Percentiles rank a stretch among this genome's conserved stretches.
These are phyloP conservation scores for Salix koriyanagi DNA, from an alignment of 345 rosid species.

Conservation along the genomic window DNA sequence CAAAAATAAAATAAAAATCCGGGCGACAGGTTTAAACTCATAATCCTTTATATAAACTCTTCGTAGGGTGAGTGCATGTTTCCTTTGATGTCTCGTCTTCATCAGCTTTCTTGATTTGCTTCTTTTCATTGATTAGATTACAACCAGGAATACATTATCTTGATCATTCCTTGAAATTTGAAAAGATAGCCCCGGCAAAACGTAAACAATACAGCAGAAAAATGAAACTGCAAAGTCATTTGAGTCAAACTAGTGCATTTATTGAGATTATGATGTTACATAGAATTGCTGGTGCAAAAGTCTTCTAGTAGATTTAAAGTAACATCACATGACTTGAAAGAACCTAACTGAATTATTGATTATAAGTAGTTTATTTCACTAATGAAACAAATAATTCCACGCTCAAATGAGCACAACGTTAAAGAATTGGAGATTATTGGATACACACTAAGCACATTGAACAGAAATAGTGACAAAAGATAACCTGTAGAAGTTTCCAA, in stretches of 20 bases:
- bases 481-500: slow-evolving; percentile 13
- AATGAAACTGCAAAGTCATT: not conserved
- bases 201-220: not conserved
- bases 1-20: too few species aligned
- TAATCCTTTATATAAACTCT: not conserved
- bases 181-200: not conserved
- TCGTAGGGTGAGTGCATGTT: too few species aligned
- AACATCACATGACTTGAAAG: not conserved
- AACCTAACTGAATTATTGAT: slow-evolving; percentile 9
- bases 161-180: not conserved
- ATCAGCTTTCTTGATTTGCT: not conserved
- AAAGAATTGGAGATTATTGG: slow-evolving; percentile 17
- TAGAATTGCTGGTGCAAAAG: not conserved
- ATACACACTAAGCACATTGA: slow-evolving; percentile 9
- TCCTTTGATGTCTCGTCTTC: too few species aligned
- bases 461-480: slow-evolving; percentile 15
- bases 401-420: slow-evolving; percentile 24
- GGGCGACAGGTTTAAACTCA: not conserved
- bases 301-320: not conserved
- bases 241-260: not conserved
- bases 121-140: not conserved
- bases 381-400: slow-evolving; percentile 16
- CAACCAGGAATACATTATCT: not conserved
- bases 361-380: slow-evolving; percentile 14
- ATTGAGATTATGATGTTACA: not conserved